Evolutionary conservation across 495 filamentous ascomycete species (phyloP).

Genomic region (Letharia columbiana): DNA sequence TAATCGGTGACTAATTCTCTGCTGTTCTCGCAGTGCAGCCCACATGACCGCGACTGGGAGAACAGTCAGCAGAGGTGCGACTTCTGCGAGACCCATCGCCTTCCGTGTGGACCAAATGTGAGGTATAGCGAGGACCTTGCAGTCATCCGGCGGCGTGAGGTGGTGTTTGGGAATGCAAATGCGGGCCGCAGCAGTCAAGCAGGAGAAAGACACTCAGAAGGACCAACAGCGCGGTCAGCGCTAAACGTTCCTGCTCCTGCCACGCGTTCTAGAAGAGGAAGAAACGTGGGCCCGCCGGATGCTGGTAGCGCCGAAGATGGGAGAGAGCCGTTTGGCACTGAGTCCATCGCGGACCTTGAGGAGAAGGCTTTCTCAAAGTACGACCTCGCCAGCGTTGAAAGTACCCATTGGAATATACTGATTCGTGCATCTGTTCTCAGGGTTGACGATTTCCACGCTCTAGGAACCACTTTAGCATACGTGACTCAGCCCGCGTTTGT

Average conservation of each 20-base stretch:
- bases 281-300: not conserved
- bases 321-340: not conserved
- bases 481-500: not conserved
- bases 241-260: not conserved
- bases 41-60: slow-evolving; percentile 4
- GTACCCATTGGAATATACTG: not conserved
- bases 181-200: not conserved
- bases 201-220: not conserved
- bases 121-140: slow-evolving; percentile 2
- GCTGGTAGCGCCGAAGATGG: not conserved
- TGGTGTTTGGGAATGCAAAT: no score
- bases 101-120: not conserved
- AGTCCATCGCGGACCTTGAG: not conserved
- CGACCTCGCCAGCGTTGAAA: not conserved
- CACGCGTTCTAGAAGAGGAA: not conserved
- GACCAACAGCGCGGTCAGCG: not conserved
- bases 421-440: not conserved
- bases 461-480: not conserved
- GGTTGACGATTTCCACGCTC: not conserved
- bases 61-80: not conserved
- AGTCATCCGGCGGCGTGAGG: not conserved
- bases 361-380: slow-evolving; percentile 1
- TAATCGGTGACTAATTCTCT: not conserved
- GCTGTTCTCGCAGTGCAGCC: slow-evolving; percentile 1
- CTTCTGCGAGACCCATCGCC: not conserved